Conservation (phyloP, 345 rosid genomes). For the Gossypium longicalyx region DNA sequence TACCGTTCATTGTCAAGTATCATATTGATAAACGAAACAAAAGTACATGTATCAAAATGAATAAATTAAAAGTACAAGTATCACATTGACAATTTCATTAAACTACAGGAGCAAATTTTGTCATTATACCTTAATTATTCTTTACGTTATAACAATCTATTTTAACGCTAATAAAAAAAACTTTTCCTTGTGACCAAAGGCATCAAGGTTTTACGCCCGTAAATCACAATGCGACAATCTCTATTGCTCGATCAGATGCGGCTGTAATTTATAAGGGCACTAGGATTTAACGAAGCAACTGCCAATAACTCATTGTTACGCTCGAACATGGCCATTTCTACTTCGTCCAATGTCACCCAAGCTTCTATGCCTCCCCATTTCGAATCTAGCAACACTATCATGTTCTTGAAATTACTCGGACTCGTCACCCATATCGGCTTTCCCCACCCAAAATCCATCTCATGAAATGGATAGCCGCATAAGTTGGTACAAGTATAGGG, state of each 20-base stretch:
- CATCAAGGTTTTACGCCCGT: no score
- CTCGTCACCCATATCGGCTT: neutral
- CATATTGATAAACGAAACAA: no score
- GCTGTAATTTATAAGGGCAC: neutral
- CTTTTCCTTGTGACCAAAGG: no score
- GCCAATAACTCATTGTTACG: neutral
- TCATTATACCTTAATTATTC: no score
- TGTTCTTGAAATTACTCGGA: neutral
- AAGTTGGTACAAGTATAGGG: neutral
- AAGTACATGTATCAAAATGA: no score
- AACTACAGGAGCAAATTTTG: no score
- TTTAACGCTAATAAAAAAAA: no score
- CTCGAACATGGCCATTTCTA: neutral
- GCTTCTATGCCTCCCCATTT: neutral
- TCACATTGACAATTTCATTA: no score
- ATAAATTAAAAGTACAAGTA: no score
- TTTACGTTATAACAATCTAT: no score
- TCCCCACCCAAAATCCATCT: neutral
- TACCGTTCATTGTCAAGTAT: no score
- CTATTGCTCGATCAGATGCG: neutral
- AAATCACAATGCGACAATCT: no score
- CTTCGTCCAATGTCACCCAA: neutral
- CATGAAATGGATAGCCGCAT: neutral
- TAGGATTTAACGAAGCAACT: neutral
- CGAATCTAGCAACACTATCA: neutral